A percentile compares a stretch with the other conserved stretches of the same genome.
phyloP scores from a whole-genome alignment of 2,329 filamentous ascomycete species.

The Neofusicoccum cordaticola region DNA sequence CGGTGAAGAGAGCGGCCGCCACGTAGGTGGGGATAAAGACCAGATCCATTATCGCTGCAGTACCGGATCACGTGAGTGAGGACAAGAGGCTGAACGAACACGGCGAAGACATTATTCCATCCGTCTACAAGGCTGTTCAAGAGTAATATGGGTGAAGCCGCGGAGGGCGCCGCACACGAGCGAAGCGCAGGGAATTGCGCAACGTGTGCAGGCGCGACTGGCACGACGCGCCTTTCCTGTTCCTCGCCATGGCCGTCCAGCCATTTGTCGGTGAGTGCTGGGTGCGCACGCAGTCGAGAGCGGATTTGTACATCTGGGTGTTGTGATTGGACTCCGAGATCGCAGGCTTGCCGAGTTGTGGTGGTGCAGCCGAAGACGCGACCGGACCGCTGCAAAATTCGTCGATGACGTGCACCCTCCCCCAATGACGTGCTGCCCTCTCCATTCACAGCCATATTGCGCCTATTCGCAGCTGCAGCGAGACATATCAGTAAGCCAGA shows the following conservation, averaged over 20 bases:
- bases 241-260: not conserved
- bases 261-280: not conserved
- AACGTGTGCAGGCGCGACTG: not conserved
- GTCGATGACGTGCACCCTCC: not conserved
- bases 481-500: not conserved
- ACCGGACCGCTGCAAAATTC: not conserved
- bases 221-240: not conserved
- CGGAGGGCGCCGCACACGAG: not conserved
- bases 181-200: not conserved
- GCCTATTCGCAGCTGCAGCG: not conserved
- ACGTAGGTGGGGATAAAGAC: not conserved
- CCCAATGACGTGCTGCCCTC: not conserved
- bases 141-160: not conserved
- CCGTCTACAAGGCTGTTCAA: too few species aligned
- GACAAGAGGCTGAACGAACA: not conserved
- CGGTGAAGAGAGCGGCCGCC: not conserved
- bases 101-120: too few species aligned
- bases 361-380: not conserved
- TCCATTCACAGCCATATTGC: not conserved
- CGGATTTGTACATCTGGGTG: not conserved
- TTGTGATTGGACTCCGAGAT: not conserved
- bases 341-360: not conserved
- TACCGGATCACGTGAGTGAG: not conserved
- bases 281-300: not conserved
- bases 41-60: not conserved